These are phyloP conservation scores for Brasenia schreberi DNA, from an alignment of 164 flowering plant genomes.

Conservation along the genomic window DNA sequence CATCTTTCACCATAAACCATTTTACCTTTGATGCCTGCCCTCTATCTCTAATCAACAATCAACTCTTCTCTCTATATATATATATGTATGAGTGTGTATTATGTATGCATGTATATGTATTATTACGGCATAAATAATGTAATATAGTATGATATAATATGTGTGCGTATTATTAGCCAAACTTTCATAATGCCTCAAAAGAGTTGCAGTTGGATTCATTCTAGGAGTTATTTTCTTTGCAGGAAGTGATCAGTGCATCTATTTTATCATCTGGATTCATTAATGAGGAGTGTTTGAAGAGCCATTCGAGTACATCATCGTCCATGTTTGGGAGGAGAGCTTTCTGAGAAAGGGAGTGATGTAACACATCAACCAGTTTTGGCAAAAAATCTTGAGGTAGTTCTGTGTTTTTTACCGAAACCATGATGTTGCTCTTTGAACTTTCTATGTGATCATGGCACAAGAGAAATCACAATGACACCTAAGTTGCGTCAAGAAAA, in stretches of 20 bases:
- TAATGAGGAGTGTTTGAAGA: slow-evolving; percentile 17
- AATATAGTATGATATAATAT: background rate
- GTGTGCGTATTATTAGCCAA: background rate
- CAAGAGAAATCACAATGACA: too few species aligned
- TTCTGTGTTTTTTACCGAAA: too few species aligned
- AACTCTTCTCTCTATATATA: background rate
- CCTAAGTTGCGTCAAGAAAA: too few species aligned
- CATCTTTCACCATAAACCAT: background rate
- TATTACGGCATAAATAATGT: too few species aligned
- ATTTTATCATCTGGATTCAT: slow-evolving; percentile 5
- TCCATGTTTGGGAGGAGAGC: slow-evolving; percentile 5
- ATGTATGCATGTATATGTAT: background rate
- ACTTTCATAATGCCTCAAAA: background rate
- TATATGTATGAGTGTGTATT: background rate
- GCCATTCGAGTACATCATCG: slow-evolving; percentile 14
- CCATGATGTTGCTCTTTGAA: too few species aligned
- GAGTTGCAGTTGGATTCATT: slow-evolving; percentile 1
- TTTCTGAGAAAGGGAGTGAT: background rate
- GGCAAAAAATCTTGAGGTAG: too few species aligned
- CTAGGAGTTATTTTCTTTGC: slow-evolving; percentile 2
- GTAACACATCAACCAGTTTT: too few species aligned
- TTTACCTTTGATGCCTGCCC: background rate
- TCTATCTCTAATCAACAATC: background rate
- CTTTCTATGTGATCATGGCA: too few species aligned
- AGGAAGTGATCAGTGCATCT: slow-evolving; percentile 23